Evolutionary conservation across 2,329 filamentous ascomycete genomes (phyloP), one percentile per base, ranked within the genome.

Genomic region (Aspergillus quadricinctus): DNA sequence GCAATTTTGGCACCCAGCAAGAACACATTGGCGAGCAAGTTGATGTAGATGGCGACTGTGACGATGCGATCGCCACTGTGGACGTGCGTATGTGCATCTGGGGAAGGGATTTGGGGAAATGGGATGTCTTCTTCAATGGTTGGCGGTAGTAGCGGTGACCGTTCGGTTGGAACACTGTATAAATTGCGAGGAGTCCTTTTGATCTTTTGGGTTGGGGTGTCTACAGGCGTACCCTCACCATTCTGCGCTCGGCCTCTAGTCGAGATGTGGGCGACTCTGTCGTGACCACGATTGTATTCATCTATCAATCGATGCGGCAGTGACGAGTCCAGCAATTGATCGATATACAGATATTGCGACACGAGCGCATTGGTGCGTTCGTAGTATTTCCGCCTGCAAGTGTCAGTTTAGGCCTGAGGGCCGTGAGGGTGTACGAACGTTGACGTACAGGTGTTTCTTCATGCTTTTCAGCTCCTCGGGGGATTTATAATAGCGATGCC

Each of bases 341-440:
- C 93, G 65, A 97, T 96, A 72, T 95, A 97, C 61, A 95, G 81
- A 72, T 97, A 97, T 71, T 96, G 89, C 72, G 94, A 89, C 57
- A 97, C 86, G 46, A 97, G 80, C 64, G 87, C 86, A 75, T 97
- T 97, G 69, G 87, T 93, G 46, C 90, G 85, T 78, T 95, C 88
- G 69, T 97, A 96, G 76, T 96, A 97, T 67, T 87, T 70, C 49
- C 92, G 88, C 58, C 85, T 88, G 61, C 11, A 21, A 8, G 3
- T 8, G n/a, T 46, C 54, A 6, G 45, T 14, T 52, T 55, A 25
- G 58, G 43, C 56, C 37, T 40, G 17, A 48, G n/a, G n/a, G n/a
- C n/a, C n/a, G n/a, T 11, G 7, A 23, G 31, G 31, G 17, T 14
- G 11, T 46, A 3, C n/a, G n/a, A 23, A 17, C 4, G 9, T 25